Percentiles rank a stretch among this genome's conserved stretches.
These are phyloP conservation scores for Phytophthora parvispora DNA, from an alignment of 352 stramenopile genomes.

Conservation along the genomic window DNA sequence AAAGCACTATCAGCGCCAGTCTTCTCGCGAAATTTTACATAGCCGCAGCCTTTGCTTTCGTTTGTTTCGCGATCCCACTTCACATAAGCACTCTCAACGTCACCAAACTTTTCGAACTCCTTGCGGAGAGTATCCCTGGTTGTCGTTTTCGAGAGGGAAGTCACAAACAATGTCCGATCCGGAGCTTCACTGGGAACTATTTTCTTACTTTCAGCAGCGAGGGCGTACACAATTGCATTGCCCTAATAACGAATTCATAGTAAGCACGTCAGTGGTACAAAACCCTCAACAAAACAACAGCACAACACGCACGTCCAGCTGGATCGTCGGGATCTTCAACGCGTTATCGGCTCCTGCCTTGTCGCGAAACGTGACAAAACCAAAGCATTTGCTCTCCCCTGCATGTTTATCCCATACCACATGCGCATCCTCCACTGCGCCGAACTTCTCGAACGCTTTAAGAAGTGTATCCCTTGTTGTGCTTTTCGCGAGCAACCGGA, in stretches of 20 bases:
- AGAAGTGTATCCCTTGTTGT: too few relatives aligned
- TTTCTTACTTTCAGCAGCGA: not conserved
- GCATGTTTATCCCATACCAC: not conserved
- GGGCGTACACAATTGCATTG: too few relatives aligned
- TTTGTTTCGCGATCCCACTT: constrained; percentile 61
- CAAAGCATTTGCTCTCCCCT: constrained; percentile 22
- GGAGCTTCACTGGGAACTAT: not conserved
- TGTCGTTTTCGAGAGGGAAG: constrained; percentile 66
- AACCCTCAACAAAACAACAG: too few relatives aligned
- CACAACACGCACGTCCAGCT: too few relatives aligned
- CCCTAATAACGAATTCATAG: too few relatives aligned
- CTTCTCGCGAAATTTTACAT: constrained; percentile 71
- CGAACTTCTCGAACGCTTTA: too few relatives aligned
- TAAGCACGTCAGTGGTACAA: too few relatives aligned
- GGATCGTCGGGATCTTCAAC: too few relatives aligned
- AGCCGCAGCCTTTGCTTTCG: constrained; percentile 79
- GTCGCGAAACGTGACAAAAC: too few relatives aligned
- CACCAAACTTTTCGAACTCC: constrained; percentile 75
- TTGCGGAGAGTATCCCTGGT: constrained; percentile 56
- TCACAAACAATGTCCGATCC: constrained; percentile 76
- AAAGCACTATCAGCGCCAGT: constrained; percentile 53
- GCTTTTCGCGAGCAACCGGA: too few relatives aligned
- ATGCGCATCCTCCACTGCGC: too few relatives aligned
- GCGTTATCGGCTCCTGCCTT: too few relatives aligned
- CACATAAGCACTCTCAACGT: constrained; percentile 61